Percentiles rank a stretch among this genome's conserved stretches.
phyloP scores from a whole-genome alignment of 75 land plant species.

The Chamaecyparis obtusa region DNA sequence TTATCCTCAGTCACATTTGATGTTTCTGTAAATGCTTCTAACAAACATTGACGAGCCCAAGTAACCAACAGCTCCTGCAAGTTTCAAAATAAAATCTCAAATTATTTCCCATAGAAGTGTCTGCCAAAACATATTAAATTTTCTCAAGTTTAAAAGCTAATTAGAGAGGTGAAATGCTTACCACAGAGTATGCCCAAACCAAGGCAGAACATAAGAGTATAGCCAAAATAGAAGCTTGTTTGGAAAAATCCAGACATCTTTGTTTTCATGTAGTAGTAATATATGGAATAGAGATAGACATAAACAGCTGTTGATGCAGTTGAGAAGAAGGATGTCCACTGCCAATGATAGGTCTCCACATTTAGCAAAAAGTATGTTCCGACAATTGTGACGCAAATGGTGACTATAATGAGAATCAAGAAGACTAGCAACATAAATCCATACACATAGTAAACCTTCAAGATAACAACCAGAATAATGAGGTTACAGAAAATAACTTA shows the following conservation, averaged over 20 bases:
- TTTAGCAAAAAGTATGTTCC: conserved; percentile 39
- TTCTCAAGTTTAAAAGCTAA: background rate
- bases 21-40: conserved; percentile 61
- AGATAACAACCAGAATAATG: background rate
- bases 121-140: background rate
- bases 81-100: background rate
- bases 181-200: conserved; percentile 40
- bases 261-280: conserved; percentile 40
- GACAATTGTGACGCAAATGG: conserved; percentile 38
- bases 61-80: conserved; percentile 61
- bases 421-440: conserved; percentile 38
- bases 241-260: conserved; percentile 43
- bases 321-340: conserved; percentile 44
- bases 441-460: conserved; percentile 39
- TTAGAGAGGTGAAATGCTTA: conserved; percentile 11
- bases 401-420: conserved; percentile 33
- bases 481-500: background rate
- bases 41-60: conserved; percentile 58
- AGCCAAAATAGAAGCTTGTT: conserved; percentile 35
- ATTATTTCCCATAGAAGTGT: background rate
- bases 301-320: conserved; percentile 36
- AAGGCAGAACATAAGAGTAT: conserved; percentile 39
- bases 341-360: conserved; percentile 43
- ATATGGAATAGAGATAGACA: conserved; percentile 36
- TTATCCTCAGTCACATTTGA: conserved; percentile 51